phyloP scores from a whole-genome alignment of 345 rosid genomes.

The Salix brachista region DNA sequence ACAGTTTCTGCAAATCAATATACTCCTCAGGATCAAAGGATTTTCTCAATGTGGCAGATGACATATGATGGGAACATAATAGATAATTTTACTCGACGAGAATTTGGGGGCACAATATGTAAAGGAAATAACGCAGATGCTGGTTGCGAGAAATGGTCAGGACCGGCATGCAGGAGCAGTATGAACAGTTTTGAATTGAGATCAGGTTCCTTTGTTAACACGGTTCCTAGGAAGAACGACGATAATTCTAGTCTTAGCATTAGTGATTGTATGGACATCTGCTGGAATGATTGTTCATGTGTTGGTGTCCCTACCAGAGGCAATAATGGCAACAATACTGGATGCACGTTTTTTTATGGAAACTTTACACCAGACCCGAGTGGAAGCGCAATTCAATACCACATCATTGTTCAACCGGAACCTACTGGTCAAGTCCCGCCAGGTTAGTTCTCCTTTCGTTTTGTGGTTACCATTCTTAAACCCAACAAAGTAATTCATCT shows the following conservation, averaged over 20 bases:
- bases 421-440: not conserved
- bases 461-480: not conserved
- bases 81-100: too few species aligned
- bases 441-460: not conserved
- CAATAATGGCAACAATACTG: not conserved
- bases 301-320: not conserved
- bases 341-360: not conserved
- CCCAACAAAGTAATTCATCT: not conserved
- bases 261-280: not conserved
- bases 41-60: too few species aligned
- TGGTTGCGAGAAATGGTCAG: not conserved
- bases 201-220: not conserved
- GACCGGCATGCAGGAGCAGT: not conserved
- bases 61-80: too few species aligned
- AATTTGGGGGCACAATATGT: accelerated
- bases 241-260: not conserved
- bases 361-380: not conserved
- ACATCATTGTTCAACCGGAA: not conserved
- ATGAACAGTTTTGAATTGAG: not conserved
- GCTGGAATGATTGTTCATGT: not conserved
- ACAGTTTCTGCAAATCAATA: too few species aligned
- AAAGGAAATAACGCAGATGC: not conserved
- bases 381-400: not conserved
- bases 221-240: not conserved
- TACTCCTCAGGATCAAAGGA: too few species aligned